These are phyloP conservation scores for Diutina siamensis DNA, from an alignment of 1,139 yeast species.

Conservation along the genomic window DNA sequence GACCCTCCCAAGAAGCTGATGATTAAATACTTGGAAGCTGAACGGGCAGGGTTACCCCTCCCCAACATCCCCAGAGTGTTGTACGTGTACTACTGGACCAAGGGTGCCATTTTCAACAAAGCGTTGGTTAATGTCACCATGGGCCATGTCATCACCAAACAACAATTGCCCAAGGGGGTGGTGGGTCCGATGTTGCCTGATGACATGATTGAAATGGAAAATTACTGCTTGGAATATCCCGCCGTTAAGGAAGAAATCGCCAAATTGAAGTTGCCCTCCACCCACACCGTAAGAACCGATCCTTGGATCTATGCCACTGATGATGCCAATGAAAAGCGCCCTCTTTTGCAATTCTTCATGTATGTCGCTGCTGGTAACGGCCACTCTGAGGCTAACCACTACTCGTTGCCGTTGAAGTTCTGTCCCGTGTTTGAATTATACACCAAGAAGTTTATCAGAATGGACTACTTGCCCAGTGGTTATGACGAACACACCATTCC, in stretches of 20 bases:
- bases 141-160: constrained; percentile 52
- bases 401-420: constrained; percentile 72
- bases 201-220: constrained; percentile 50
- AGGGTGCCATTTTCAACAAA: constrained; percentile 48
- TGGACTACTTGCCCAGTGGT: constrained; percentile 71
- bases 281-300: constrained; percentile 51
- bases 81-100: constrained; percentile 55
- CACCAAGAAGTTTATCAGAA: constrained; percentile 54
- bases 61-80: constrained; percentile 56
- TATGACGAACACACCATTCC: constrained; percentile 52
- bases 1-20: constrained; percentile 79
- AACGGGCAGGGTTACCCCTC: constrained; percentile 43
- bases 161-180: constrained; percentile 46
- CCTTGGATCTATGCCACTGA: constrained; percentile 91
- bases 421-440: constrained; percentile 71
- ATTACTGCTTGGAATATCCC: constrained; percentile 42
- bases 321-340: constrained; percentile 44
- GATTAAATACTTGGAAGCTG: constrained; percentile 60
- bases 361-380: constrained; percentile 59
- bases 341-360: constrained; percentile 65
- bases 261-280: constrained; percentile 48
- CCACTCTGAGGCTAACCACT: constrained; percentile 74
- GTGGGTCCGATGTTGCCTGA: constrained; percentile 70
- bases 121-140: constrained; percentile 59
- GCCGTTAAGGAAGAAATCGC: constrained; percentile 47